Evolutionary conservation across 192 early-diverging fungal genomes (phyloP), one percentile per base, ranked within the genome.

Genomic region (Coemansia sp.): DNA sequence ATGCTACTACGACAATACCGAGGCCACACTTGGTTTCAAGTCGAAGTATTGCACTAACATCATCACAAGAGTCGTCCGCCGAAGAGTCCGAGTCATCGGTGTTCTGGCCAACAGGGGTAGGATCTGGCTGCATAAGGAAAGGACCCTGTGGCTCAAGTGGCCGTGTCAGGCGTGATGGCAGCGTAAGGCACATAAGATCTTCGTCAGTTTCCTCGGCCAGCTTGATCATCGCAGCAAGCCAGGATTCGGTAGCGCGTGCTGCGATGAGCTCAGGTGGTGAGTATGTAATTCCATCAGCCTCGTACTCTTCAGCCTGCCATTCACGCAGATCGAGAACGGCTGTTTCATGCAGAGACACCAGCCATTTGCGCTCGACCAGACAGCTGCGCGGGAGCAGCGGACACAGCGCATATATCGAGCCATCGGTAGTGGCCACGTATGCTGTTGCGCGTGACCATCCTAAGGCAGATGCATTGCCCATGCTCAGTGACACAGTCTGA

Each of bases 331-430:
- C 71, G 25, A 74, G 52, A 45, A 66, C 57, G 1, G 64, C 67
- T 3, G 64, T 59, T 37, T 73, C 77, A 10, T 73, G 57, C 70
- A 80, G 40, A 23, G 61, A 41, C 23, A 53, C 64, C 27, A 70
- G 57, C 77, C 77, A 80, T 25, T 17, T 49, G 9, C 58, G 59
- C 30, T 74, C 77, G 21, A 71, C 13, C 38, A 25, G 53, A 55
- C 77, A 80, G 19, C 45, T 59, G 38, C 59, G 67, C 5, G 93
- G 93, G 60, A 93, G 57, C 21, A 93, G 72, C 8, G 93, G 93
- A 44, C 90, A 92, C 53, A 94, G 62, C 4, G 83, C 79, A 57
- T 86, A 90, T 4, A 93, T 62, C 37, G 92, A 84, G 15, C 90
- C 89, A 18, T 78, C 82, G 41, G 79, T 76, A n/a, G 84, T 85